These are phyloP conservation scores for Aspergillus pseudoglaucus DNA, from an alignment of 2,329 filamentous ascomycete species.

Conservation along the genomic window DNA sequence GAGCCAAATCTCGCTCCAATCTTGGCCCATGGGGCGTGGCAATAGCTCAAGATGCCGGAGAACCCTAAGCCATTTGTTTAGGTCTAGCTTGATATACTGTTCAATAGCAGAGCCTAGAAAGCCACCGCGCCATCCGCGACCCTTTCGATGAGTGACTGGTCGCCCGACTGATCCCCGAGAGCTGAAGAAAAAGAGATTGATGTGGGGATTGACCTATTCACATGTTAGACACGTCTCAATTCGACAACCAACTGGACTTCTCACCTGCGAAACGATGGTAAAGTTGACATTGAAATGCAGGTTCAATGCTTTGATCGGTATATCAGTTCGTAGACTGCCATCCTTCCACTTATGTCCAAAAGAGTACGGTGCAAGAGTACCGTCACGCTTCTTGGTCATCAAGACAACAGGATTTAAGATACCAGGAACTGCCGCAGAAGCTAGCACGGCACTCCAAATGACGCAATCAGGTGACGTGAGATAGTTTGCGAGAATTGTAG, in stretches of 20 bases:
- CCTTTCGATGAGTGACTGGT: slow-evolving; percentile 87
- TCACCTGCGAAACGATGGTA: slow-evolving; percentile 66
- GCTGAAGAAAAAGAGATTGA: slow-evolving; percentile 98
- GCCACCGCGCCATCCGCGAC: slow-evolving; percentile 90
- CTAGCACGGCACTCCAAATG: slow-evolving; percentile 93
- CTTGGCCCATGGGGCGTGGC: slow-evolving; percentile 82
- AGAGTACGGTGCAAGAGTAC: slow-evolving; percentile 76
- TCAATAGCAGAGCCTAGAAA: slow-evolving; percentile 89
- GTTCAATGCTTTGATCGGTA: slow-evolving; percentile 88
- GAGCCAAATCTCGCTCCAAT: slow-evolving; percentile 95
- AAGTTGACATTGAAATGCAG: slow-evolving; percentile 98
- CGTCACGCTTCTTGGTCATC: slow-evolving; percentile 76
- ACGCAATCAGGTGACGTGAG: slow-evolving; percentile 93
- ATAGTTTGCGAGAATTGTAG: slow-evolving; percentile 88
- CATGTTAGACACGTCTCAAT: slow-evolving; percentile 26
- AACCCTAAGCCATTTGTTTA: slow-evolving; percentile 97
- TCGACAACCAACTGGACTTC: slow-evolving; percentile 1
- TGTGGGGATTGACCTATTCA: slow-evolving; percentile 82
- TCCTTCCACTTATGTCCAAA: slow-evolving; percentile 99
- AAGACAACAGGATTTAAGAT: slow-evolving; percentile 93
- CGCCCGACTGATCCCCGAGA: slow-evolving; percentile 85
- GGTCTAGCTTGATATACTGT: slow-evolving; percentile 90
- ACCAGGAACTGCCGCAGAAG: slow-evolving; percentile 89
- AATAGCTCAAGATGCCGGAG: slow-evolving; percentile 86
- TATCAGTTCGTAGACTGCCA: slow-evolving; percentile 86